phyloP scores from a whole-genome alignment of 2,329 filamentous ascomycete species.

The Phoma sp. region DNA sequence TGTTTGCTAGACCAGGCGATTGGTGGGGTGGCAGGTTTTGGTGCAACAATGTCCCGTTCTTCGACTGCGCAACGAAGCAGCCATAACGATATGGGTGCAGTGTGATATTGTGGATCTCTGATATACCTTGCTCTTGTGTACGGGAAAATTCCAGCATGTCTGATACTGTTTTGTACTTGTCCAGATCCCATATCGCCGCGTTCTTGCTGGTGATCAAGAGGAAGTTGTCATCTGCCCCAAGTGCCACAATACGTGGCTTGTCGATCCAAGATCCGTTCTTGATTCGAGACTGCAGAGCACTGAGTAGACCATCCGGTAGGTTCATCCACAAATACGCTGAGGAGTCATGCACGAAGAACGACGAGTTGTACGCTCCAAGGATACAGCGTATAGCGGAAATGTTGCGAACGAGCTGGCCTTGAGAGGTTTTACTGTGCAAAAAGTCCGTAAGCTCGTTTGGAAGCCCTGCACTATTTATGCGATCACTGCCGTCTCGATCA shows the following conservation, averaged over 20 bases:
- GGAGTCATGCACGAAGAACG: constrained; percentile 41
- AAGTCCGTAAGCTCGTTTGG: constrained; percentile 37
- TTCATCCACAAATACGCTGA: constrained; percentile 42
- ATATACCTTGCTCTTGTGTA: constrained; percentile 23
- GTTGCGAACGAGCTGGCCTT: constrained; percentile 23
- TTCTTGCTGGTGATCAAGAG: constrained; percentile 40
- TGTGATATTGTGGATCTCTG: constrained; percentile 26
- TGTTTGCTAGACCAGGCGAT: constrained; percentile 22
- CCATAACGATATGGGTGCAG: constrained; percentile 44
- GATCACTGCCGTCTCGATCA: constrained; percentile 31
- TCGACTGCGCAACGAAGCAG: constrained; percentile 33
- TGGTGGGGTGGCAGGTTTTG: constrained; percentile 39
- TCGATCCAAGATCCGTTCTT: constrained; percentile 39
- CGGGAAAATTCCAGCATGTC: constrained; percentile 30
- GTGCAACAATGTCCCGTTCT: constrained; percentile 30
- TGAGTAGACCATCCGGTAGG: constrained; percentile 32
- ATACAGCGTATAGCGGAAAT: constrained; percentile 37
- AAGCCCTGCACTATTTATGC: constrained; percentile 34
- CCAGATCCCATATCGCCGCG: constrained; percentile 38
- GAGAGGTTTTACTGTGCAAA: constrained; percentile 25
- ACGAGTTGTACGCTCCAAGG: constrained; percentile 42
- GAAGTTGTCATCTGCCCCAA: constrained; percentile 39
- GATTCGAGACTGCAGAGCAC: constrained; percentile 36
- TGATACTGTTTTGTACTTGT: constrained; percentile 28
- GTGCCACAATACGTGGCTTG: constrained; percentile 39